Evolutionary conservation across 2,329 filamentous ascomycete species (phyloP).

Genomic region (Monilinia fructigena): DNA sequence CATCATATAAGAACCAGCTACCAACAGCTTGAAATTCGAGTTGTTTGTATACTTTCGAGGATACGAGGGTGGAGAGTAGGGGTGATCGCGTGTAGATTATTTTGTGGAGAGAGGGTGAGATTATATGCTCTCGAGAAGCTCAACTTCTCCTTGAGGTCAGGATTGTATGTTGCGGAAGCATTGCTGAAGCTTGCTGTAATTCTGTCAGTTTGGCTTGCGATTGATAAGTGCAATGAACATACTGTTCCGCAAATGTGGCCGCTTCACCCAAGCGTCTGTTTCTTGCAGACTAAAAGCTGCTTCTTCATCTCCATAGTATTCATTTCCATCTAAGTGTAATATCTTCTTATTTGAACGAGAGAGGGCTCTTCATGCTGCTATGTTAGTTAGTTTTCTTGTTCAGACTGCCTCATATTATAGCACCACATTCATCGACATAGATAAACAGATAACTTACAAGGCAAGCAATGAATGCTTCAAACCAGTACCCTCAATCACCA

Average conservation of each 20-base stretch:
- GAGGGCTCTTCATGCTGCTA: slow-evolving; percentile 70
- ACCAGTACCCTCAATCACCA: slow-evolving; percentile 75
- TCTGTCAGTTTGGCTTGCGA: slow-evolving; percentile 27
- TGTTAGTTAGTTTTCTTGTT: slow-evolving; percentile 67
- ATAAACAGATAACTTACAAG: slow-evolving; percentile 53
- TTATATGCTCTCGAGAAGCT: slow-evolving; percentile 73
- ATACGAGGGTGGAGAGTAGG: slow-evolving; percentile 78
- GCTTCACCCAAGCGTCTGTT: slow-evolving; percentile 69
- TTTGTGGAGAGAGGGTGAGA: slow-evolving; percentile 76
- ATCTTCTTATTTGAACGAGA: slow-evolving; percentile 90
- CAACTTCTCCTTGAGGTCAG: slow-evolving; percentile 44
- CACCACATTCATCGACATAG: slow-evolving; percentile 12
- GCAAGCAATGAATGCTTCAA: slow-evolving; percentile 77
- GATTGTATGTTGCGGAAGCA: slow-evolving; percentile 31
- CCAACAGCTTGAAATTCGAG: slow-evolving; percentile 92
- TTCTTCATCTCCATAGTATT: slow-evolving; percentile 83
- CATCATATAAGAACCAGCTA: slow-evolving; percentile 76
- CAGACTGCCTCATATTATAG: slow-evolving; percentile 22
- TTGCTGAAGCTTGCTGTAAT: slow-evolving; percentile 33
- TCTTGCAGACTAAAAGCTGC: slow-evolving; percentile 84
- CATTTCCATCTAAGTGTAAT: slow-evolving; percentile 82
- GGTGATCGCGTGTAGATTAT: slow-evolving; percentile 81
- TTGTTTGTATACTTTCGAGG: slow-evolving; percentile 82
- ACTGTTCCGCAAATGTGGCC: slow-evolving; percentile 43
- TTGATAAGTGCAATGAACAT: not conserved